Conservation (phyloP, 768 basidiomycete species). For the Lanmaoa rubissima region DNA sequence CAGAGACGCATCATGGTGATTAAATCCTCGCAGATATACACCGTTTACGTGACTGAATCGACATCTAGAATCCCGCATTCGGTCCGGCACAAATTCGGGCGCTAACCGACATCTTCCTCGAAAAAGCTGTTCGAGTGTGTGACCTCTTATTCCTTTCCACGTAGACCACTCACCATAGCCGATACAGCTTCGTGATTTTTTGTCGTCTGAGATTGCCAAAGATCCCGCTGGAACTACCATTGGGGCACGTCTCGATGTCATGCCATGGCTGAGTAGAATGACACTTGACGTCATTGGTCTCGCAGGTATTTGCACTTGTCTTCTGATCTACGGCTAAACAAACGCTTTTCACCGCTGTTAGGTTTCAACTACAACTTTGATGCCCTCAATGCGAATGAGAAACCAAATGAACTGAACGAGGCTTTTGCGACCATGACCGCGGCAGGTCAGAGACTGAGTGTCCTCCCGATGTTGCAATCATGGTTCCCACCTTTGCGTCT, state of each 20-base stretch:
- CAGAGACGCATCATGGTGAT: constrained; percentile 1
- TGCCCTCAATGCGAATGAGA: constrained; percentile 23
- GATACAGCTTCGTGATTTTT: constrained; percentile 43
- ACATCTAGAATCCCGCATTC: constrained; percentile 58
- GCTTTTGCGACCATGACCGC: constrained; percentile 31
- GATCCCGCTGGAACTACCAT: constrained; percentile 12
- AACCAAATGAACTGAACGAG: constrained; percentile 29
- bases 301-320: constrained; percentile 19
- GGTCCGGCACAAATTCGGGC: constrained; percentile 56
- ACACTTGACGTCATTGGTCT: constrained; percentile 38
- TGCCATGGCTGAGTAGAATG: constrained; percentile 33
- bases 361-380: constrained; percentile 40
- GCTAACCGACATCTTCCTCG: constrained; percentile 54
- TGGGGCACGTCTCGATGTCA: constrained; percentile 27
- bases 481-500: constrained; percentile 37
- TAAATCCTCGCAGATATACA: too few relatives aligned
- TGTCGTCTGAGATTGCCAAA: constrained; percentile 33
- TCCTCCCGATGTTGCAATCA: constrained; percentile 34
- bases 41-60: neutral
- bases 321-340: neutral
- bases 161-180: neutral
- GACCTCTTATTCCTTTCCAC: neutral
- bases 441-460: neutral
- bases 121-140: constrained; percentile 44
- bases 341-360: constrained; percentile 5